Evolutionary conservation across 2,329 filamentous ascomycete species (phyloP).

Genomic region (Rutstroemia sp.): DNA sequence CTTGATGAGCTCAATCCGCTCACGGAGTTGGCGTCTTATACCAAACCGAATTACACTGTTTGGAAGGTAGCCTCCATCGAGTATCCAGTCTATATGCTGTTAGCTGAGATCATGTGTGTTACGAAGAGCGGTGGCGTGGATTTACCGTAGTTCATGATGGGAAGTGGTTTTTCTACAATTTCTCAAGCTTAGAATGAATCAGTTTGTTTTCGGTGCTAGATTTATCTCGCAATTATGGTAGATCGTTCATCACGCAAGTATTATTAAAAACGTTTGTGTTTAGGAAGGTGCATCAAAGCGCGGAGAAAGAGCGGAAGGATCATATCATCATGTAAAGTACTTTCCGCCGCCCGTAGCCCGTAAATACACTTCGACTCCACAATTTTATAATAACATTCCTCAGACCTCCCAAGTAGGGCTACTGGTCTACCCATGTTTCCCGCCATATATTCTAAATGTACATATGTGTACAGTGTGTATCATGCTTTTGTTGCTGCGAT

Average conservation of each 20-base stretch:
- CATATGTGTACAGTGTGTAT: background rate
- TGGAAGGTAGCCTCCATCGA: slow-evolving; percentile 60
- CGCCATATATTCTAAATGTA: background rate
- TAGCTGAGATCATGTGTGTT: background rate
- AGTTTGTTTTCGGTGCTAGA: background rate
- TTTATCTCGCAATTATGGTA: too few species aligned
- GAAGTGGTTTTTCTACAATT: background rate
- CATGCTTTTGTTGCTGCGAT: background rate
- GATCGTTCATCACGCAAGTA: background rate
- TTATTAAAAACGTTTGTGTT: background rate
- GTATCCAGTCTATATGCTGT: slow-evolving; percentile 41
- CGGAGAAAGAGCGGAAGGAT: background rate
- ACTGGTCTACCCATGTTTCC: too few species aligned
- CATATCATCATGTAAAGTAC: background rate
- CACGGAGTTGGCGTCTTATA: slow-evolving; percentile 58
- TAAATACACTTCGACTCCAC: background rate
- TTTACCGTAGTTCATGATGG: slow-evolving; percentile 25
- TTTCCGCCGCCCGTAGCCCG: slow-evolving; percentile 5
- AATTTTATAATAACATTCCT: background rate
- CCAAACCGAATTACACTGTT: slow-evolving; percentile 54
- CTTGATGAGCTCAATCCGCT: slow-evolving; percentile 49
- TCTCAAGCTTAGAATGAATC: background rate
- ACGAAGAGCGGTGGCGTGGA: background rate
- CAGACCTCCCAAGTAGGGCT: too few species aligned
- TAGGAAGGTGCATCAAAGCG: slow-evolving; percentile 4